Percentiles rank a stretch among this genome's conserved stretches.
Evolutionary conservation across 805 yeast species (phyloP).

Genomic region (Maudiozyma saulgeensis): DNA sequence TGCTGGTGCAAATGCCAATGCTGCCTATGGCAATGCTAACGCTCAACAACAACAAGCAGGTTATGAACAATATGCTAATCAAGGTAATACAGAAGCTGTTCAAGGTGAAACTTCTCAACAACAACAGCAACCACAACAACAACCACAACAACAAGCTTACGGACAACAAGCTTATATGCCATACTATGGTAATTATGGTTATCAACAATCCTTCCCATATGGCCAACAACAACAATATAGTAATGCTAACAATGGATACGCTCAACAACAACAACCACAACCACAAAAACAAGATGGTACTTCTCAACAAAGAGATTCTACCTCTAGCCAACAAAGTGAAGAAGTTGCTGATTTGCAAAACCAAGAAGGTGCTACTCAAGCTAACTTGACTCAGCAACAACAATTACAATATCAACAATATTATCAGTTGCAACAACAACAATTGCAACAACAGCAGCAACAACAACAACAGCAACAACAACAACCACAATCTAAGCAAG

Average conservation of each 20-base stretch:
- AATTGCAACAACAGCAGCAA: slow-evolving; percentile 18
- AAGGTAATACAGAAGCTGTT: slow-evolving; percentile 17
- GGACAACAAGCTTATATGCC: slow-evolving; percentile 21
- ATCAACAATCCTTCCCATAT: slow-evolving; percentile 29
- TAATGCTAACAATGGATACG: slow-evolving; percentile 9
- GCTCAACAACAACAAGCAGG: not conserved
- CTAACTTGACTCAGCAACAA: slow-evolving; percentile 12
- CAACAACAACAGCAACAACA: slow-evolving; percentile 21
- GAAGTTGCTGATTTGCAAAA: slow-evolving; percentile 8
- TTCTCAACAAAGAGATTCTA: slow-evolving; percentile 14
- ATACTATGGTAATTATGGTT: slow-evolving; percentile 21
- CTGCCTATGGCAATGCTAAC: not conserved
- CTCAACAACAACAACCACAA: slow-evolving; percentile 25
- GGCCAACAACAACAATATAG: slow-evolving; percentile 22
- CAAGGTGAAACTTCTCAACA: not conserved
- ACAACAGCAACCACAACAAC: slow-evolving; percentile 9
- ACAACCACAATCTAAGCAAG: slow-evolving; percentile 21
- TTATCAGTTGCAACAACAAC: slow-evolving; percentile 26
- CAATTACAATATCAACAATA: slow-evolving; percentile 29
- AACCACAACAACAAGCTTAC: slow-evolving; percentile 6
- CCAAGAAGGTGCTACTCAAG: slow-evolving; percentile 5
- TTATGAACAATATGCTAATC: slow-evolving; percentile 8
- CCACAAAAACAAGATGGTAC: slow-evolving; percentile 12
- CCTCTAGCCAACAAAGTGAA: slow-evolving; percentile 12
- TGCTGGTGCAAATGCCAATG: slow-evolving; percentile 7